Percentiles rank a stretch among this genome's conserved stretches.
phyloP scores from a whole-genome alignment of 768 basidiomycete genomes.

The Mycena floridula region DNA sequence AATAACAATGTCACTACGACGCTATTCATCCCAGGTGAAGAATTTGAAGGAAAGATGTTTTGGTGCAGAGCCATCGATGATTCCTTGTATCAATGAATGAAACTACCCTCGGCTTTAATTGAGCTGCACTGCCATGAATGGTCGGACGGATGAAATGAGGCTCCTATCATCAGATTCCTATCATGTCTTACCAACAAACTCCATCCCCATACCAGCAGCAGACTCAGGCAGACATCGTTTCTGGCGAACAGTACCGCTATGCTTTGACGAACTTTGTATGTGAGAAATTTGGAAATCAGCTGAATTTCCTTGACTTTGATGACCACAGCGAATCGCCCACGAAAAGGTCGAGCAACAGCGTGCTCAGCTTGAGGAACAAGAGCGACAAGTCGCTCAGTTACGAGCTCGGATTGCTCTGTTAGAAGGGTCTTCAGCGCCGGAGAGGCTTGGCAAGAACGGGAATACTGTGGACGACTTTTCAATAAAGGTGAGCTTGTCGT shows the following conservation, averaged over 20 bases:
- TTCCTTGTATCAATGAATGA: too few relatives aligned
- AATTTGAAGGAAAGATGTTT: too few relatives aligned
- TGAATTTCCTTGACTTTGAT: neutral
- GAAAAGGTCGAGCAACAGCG: conserved; percentile 85
- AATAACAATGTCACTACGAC: too few relatives aligned
- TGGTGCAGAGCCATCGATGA: too few relatives aligned
- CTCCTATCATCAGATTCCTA: neutral
- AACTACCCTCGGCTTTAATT: too few relatives aligned
- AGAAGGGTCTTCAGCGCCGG: conserved; percentile 54
- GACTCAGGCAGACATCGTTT: conserved; percentile 8
- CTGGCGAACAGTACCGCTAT: conserved; percentile 71
- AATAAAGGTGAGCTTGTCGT: conserved; percentile 54
- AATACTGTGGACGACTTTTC: conserved; percentile 83
- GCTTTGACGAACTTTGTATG: conserved; percentile 78
- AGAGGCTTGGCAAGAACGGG: conserved; percentile 38
- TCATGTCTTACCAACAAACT: neutral
- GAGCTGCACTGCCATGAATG: neutral
- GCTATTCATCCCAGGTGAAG: too few relatives aligned
- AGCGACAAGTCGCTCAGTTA: conserved; percentile 71
- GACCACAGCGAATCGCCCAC: conserved; percentile 70
- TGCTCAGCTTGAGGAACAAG: conserved; percentile 74
- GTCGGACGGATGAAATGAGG: too few relatives aligned
- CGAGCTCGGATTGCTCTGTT: conserved; percentile 65
- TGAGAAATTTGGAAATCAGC: neutral
- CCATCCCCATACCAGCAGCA: neutral